Conservation (phyloP, 257 asterid genomes). For the Nicotiana knightiana region DNA sequence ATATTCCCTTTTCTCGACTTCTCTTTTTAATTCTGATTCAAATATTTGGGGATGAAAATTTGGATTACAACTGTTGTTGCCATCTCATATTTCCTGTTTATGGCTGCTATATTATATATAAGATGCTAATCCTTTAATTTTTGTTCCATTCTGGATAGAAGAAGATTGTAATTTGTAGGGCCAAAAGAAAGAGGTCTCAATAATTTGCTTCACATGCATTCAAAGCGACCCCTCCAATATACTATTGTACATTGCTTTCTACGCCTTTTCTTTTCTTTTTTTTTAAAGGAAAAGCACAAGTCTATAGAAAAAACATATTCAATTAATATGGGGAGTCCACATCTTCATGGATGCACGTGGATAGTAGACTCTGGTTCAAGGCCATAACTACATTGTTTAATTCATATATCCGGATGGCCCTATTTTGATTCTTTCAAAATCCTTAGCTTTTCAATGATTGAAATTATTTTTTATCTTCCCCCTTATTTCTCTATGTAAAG, state of each 20-base stretch:
- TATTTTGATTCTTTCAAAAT: conserved; percentile 20
- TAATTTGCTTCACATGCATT: conserved; percentile 55
- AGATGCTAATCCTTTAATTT: conserved; percentile 8
- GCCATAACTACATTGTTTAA: conserved; percentile 30
- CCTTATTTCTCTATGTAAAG: conserved; percentile 8
- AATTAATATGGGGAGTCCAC: conserved; percentile 22
- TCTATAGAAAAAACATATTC: conserved; percentile 10
- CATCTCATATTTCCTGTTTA: not conserved
- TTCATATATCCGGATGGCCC: conserved; percentile 21
- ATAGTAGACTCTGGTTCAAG: conserved; percentile 27
- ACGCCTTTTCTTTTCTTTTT: not conserved
- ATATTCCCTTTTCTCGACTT: too few species aligned
- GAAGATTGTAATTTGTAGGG: conserved; percentile 35
- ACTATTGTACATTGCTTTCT: conserved; percentile 3
- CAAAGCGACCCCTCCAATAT: conserved; percentile 19
- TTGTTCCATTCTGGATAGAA: conserved; percentile 23
- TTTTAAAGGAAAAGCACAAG: conserved; percentile 4
- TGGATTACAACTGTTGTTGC: not conserved
- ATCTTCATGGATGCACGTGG: conserved; percentile 54
- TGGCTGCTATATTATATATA: conserved; percentile 18
- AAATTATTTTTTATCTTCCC: conserved; percentile 11
- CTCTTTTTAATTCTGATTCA: too few species aligned
- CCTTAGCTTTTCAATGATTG: conserved; percentile 28
- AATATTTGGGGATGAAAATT: not conserved
- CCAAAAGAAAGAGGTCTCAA: conserved; percentile 31